Base-by-base conservation (phyloP, 2,329 filamentous ascomycete species). In the Microthyrium microscopicum region DNA sequence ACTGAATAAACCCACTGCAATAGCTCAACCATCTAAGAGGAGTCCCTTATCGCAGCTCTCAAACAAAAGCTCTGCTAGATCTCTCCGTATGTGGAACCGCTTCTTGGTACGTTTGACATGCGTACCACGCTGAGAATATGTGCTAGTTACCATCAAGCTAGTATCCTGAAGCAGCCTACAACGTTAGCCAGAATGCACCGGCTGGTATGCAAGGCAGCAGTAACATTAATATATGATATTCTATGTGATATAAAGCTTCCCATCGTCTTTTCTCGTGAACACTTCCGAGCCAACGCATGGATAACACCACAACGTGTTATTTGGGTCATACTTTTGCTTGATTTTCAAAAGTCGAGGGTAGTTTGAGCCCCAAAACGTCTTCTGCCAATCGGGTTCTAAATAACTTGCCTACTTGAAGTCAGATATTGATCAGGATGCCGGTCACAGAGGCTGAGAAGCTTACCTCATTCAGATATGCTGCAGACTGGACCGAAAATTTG, bases 311-410 rank as follows among this genome's bases (percentile, higher is more conserved):
- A 38, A 13, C 4, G 36, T 18, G 29, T 38, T 38, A 12, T 27
- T 11, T 20, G 36, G 36, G 13, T 39, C 36, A 20, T 29, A 31
- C 18, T 38, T 28, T 22, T 38, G 18, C 36, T 39, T 39, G 7
- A 39, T 17, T 13, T 19, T 29, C 26, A 37, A 9, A 13, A 39
- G 19, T 11, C 33, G 31, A 16, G 20, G 27, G 20, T 39, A 39
- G 22, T 39, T 25, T 16, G 25, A 26, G 3, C 33, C 33, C 20
- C 20, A 39, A 29, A 39, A 39, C 7, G 35, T 39, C 5, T 19
- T 38, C 20, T 32, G 19, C 26, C 35, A 34, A 18, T 39, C 35
- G 5, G 18, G 19, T 24, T 39, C 36, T 12, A 20, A 35, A 13
- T 20, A 20, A 19, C 25, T 29, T 29, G 25, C 27, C 27, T 29